A percentile compares a stretch with the other conserved stretches of the same genome.
phyloP scores from a whole-genome alignment of 116 monocot genomes.

The Papilionanthe hybrid region DNA sequence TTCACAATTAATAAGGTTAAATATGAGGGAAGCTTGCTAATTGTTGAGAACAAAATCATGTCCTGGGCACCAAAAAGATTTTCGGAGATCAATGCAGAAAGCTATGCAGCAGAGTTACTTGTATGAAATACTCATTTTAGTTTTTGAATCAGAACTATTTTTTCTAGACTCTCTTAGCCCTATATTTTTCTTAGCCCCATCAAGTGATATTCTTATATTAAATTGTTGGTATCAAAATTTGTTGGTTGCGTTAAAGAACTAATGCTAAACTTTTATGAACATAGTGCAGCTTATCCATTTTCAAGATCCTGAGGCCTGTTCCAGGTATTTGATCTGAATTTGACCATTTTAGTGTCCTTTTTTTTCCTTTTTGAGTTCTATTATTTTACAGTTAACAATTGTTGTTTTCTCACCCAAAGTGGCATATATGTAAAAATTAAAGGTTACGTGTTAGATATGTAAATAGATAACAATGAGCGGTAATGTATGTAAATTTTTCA shows the following conservation, averaged over 20 bases:
- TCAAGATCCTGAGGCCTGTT: slow-evolving; percentile 75
- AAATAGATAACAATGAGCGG: no score
- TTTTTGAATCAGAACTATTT: neutral
- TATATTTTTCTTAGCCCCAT: neutral
- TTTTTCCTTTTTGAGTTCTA: no score
- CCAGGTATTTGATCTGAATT: slow-evolving; percentile 52
- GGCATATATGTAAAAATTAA: no score
- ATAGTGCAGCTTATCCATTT: slow-evolving; percentile 78
- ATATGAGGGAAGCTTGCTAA: slow-evolving; percentile 87
- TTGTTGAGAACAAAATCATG: slow-evolving; percentile 77
- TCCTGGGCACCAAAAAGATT: slow-evolving; percentile 83
- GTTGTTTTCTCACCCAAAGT: neutral
- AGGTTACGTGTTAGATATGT: no score
- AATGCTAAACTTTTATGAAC: slow-evolving; percentile 9
- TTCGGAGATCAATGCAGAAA: slow-evolving; percentile 74
- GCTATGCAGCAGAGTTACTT: slow-evolving; percentile 31
- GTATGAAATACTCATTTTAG: neutral
- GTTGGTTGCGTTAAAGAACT: slow-evolving; percentile 1
- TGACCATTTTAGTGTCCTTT: no score
- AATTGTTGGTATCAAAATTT: no score
- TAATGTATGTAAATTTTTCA: no score
- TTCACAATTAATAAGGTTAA: slow-evolving; percentile 78
- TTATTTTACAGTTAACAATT: neutral
- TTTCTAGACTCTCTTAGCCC: neutral
- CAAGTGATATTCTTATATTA: neutral